Conservation (phyloP, 306 rosid species). For the Spatholobus suberectus region DNA sequence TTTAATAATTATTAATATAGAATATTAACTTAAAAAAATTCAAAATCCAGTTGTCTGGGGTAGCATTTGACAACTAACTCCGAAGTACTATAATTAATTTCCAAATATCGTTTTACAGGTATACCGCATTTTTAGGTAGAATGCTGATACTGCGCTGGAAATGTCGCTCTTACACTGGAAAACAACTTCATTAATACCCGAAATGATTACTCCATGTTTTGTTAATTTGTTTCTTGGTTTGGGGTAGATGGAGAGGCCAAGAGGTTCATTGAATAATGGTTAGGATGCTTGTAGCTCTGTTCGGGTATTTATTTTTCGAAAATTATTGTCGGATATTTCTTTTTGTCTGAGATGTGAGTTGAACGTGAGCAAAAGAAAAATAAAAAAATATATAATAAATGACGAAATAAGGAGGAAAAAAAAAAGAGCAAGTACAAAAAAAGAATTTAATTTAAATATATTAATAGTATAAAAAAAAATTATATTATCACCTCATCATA, state of each 20-base stretch:
- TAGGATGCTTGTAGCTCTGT: neutral
- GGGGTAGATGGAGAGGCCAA: neutral
- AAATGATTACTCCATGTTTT: neutral
- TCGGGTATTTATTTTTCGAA: neutral
- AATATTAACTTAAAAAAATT: neutral
- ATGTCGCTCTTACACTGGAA: neutral
- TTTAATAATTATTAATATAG: neutral
- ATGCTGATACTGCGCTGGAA: neutral
- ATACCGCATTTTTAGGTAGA: neutral
- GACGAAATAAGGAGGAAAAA: too few species aligned
- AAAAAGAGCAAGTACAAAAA: too few species aligned
- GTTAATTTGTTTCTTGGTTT: neutral
- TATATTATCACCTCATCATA: too few species aligned
- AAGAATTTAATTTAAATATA: too few species aligned
- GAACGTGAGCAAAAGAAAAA: too few species aligned
- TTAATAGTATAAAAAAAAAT: too few species aligned
- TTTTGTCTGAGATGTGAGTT: neutral
- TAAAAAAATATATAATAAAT: too few species aligned
- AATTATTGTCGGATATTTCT: too few species aligned
- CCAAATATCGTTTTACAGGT: neutral
- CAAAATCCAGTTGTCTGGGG: neutral
- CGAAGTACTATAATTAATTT: neutral
- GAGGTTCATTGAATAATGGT: neutral
- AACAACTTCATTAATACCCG: neutral
- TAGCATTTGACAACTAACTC: neutral